Percentiles rank a stretch among this genome's conserved stretches.
phyloP scores from a whole-genome alignment of 805 yeast genomes.

The Teunomyces aglyptinius region DNA sequence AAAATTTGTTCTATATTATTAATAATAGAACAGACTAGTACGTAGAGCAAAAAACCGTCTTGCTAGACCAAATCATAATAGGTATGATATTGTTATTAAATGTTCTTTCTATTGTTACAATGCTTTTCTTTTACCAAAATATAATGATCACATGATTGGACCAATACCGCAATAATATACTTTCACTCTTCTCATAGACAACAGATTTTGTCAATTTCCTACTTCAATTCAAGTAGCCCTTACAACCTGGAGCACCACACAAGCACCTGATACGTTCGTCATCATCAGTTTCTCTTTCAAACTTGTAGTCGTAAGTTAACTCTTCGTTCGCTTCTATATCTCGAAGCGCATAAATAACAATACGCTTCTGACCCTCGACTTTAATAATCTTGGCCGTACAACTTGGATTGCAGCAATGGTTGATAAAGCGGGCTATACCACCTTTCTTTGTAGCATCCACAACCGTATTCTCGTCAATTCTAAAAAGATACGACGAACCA shows the following conservation, averaged over 20 bases:
- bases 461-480: conserved; percentile 91
- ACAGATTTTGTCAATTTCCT: conserved; percentile 4
- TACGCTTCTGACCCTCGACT: conserved; percentile 90
- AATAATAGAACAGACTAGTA: not conserved
- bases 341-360: conserved; percentile 88
- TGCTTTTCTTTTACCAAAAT: not conserved
- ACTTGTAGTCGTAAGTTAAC: conserved; percentile 92
- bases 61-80: not conserved
- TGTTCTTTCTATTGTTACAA: conserved; percentile 1
- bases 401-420: conserved; percentile 96
- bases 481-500: conserved; percentile 89
- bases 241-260: conserved; percentile 94
- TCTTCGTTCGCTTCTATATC: conserved; percentile 90
- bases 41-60: not conserved
- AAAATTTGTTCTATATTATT: not conserved
- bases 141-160: not conserved
- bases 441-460: conserved; percentile 97
- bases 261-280: conserved; percentile 85
- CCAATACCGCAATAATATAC: not conserved
- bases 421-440: conserved; percentile 94
- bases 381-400: conserved; percentile 96
- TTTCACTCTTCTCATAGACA: not conserved
- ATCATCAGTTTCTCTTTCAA: conserved; percentile 86
- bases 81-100: not conserved
- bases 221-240: conserved; percentile 75